phyloP scores from a whole-genome alignment of 305 asterid species.

The Caryopteris hybrid region DNA sequence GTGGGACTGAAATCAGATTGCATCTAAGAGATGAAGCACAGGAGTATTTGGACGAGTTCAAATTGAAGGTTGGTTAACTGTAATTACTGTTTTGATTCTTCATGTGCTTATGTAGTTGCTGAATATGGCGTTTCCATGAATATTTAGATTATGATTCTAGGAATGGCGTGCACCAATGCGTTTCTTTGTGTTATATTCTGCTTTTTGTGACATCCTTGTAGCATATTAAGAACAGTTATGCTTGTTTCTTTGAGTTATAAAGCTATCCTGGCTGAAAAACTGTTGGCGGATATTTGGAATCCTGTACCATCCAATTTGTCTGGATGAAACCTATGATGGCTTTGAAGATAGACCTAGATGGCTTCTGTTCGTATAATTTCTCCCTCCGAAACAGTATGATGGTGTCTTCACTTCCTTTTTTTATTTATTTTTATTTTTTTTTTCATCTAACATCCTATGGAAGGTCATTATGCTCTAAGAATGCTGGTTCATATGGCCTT shows the following conservation, averaged over 20 bases:
- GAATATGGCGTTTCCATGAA: neutral
- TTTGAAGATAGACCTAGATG: neutral
- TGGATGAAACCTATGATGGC: neutral
- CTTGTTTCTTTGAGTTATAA: neutral
- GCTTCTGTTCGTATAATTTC: neutral
- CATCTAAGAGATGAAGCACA: slow-evolving; percentile 85
- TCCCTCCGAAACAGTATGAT: neutral
- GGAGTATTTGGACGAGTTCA: slow-evolving; percentile 70
- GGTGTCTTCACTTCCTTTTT: neutral
- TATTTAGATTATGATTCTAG: neutral
- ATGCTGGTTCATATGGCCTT: neutral
- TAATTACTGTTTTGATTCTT: neutral
- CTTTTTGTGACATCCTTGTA: neutral
- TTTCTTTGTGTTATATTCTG: neutral
- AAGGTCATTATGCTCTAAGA: neutral
- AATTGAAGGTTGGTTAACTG: slow-evolving; percentile 53
- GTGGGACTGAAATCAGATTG: slow-evolving; percentile 81
- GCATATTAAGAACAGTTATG: neutral
- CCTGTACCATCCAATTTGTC: neutral
- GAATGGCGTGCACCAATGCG: neutral
- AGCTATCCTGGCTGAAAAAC: neutral
- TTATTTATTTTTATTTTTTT: no score
- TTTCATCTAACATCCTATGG: neutral
- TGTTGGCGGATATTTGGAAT: neutral
- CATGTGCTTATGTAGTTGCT: slow-evolving; percentile 1